These are phyloP conservation scores for Durusdinium trenchii DNA, from an alignment of 73 alveolate genomes.

Conservation along the genomic window DNA sequence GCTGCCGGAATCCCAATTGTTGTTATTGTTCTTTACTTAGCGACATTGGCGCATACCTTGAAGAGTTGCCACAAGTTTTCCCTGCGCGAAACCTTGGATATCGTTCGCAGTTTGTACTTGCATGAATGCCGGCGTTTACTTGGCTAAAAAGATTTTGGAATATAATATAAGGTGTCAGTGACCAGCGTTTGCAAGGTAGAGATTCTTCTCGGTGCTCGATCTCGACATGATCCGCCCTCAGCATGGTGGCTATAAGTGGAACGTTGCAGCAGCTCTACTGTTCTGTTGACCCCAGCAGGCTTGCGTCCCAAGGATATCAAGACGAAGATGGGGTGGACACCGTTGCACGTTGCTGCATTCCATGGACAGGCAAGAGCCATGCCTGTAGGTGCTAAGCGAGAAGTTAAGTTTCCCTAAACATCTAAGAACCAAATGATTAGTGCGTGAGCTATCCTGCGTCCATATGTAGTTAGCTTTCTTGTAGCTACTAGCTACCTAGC, in stretches of 20 bases:
- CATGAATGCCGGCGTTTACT: no score
- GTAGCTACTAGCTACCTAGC: no score
- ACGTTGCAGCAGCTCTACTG: not conserved
- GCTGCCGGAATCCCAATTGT: not conserved
- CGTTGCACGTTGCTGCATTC: conserved; percentile 84
- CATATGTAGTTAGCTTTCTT: no score
- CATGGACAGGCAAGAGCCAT: conserved; percentile 51
- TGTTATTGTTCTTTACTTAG: not conserved
- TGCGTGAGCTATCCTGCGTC: no score
- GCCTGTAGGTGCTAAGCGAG: not conserved
- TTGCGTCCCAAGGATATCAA: conserved; percentile 40
- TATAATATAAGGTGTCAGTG: not conserved
- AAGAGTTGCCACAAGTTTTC: not conserved
- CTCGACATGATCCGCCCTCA: conserved; percentile 64
- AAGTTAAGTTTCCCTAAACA: no score
- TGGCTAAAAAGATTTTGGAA: not conserved
- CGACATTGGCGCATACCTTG: not conserved
- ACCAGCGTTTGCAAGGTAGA: conserved; percentile 34
- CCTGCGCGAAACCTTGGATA: not conserved
- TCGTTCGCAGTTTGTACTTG: no score
- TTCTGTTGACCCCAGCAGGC: not conserved
- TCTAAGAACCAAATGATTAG: no score
- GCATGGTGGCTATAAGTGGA: not conserved
- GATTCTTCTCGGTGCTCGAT: conserved; percentile 92
- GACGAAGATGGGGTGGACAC: conserved; percentile 91